A percentile compares a stretch with the other conserved stretches of the same genome.
These are phyloP conservation scores for Didymella pomorum DNA, from an alignment of 2,329 filamentous ascomycete species.

Conservation along the genomic window DNA sequence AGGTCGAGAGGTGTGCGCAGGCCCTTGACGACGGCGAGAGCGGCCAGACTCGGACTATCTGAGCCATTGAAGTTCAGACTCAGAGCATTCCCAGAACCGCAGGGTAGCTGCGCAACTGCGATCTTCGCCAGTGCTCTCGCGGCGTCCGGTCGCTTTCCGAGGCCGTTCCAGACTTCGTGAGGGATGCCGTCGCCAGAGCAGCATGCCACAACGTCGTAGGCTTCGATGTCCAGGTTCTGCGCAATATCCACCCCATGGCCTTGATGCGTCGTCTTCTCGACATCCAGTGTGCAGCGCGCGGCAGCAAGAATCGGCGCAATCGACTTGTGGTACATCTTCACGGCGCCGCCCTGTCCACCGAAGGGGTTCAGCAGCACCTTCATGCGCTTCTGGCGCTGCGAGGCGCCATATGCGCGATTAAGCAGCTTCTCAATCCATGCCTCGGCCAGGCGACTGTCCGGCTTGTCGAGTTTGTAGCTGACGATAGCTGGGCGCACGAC, in stretches of 20 bases:
- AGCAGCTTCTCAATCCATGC: conserved; percentile 72
- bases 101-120: conserved; percentile 86
- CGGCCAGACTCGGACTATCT: conserved; percentile 75
- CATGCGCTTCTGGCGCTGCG: conserved; percentile 75
- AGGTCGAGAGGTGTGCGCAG: conserved; percentile 84
- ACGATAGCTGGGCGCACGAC: conserved; percentile 68
- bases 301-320: conserved; percentile 85
- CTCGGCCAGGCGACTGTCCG: conserved; percentile 59
- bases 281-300: conserved; percentile 77
- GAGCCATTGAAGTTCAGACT: conserved; percentile 89
- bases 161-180: conserved; percentile 93
- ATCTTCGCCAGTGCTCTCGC: conserved; percentile 75
- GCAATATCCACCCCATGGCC: conserved; percentile 84
- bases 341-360: conserved; percentile 80
- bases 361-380: conserved; percentile 93
- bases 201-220: conserved; percentile 84
- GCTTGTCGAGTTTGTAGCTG: conserved; percentile 66
- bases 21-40: conserved; percentile 86
- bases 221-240: conserved; percentile 76
- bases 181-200: conserved; percentile 93
- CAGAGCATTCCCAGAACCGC: conserved; percentile 94
- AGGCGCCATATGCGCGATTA: conserved; percentile 72
- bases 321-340: conserved; percentile 75
- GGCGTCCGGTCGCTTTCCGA: conserved; percentile 80
- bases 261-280: conserved; percentile 72